Evolutionary conservation across 2,329 filamentous ascomycete species (phyloP).

Genomic region (Paecilomyces formosus): DNA sequence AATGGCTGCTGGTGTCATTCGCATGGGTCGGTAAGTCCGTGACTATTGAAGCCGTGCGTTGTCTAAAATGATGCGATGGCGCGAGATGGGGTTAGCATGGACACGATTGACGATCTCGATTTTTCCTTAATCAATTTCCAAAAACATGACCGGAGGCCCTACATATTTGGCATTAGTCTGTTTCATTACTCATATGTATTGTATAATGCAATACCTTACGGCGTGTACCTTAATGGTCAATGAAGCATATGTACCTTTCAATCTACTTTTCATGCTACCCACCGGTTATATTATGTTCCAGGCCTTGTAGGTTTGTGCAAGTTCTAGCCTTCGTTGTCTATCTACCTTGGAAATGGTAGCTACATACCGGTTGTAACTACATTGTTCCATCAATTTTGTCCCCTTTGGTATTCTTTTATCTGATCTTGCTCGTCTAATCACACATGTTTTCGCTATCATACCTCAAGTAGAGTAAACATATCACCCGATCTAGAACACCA

Average conservation of each 20-base stretch:
- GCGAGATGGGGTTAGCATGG: conserved; percentile 1
- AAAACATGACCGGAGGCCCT: neutral
- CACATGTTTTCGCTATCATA: too few species aligned
- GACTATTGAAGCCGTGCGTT: neutral
- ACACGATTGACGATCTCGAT: neutral
- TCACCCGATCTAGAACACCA: too few species aligned
- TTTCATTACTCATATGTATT: neutral
- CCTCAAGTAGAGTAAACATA: too few species aligned
- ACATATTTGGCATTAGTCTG: neutral
- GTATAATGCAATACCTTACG: neutral
- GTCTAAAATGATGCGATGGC: conserved; percentile 1
- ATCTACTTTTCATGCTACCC: neutral
- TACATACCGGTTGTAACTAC: too few species aligned
- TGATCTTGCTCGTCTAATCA: too few species aligned
- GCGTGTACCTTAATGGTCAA: neutral
- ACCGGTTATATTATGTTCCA: neutral
- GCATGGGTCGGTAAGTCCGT: conserved; percentile 52
- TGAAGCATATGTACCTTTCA: neutral
- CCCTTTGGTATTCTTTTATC: too few species aligned
- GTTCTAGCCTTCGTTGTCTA: too few species aligned
- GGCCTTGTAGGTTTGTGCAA: neutral
- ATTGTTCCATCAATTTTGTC: too few species aligned
- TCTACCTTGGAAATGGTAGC: too few species aligned
- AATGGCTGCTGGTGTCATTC: conserved; percentile 85
- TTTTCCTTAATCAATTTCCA: neutral